A percentile compares a stretch with the other conserved stretches of the same genome.
Conservation (phyloP, 2,329 filamentous ascomycete species). For the Trichophyton equinum region DNA sequence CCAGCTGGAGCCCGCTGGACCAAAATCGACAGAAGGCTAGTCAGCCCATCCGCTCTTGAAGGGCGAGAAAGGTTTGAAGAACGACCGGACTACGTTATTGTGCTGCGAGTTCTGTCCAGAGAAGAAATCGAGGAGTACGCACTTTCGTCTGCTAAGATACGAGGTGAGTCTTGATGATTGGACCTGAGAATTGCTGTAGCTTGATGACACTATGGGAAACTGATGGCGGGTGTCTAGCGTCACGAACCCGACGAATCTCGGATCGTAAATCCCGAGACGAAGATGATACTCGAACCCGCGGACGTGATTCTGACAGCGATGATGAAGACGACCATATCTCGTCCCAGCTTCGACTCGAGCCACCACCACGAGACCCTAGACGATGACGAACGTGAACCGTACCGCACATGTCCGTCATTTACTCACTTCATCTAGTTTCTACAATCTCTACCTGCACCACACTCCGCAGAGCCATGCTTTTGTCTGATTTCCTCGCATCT, state of each 20-base stretch:
- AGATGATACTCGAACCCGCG: constrained; percentile 26
- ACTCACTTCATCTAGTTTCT: background rate
- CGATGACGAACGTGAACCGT: background rate
- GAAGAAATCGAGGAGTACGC: constrained; percentile 86
- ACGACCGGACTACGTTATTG: constrained; percentile 85
- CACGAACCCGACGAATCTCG: constrained; percentile 16
- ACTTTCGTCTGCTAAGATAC: constrained; percentile 63
- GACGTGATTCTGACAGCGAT: constrained; percentile 21
- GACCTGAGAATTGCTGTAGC: background rate
- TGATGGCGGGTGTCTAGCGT: background rate
- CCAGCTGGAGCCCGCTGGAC: constrained; percentile 78
- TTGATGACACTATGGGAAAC: background rate
- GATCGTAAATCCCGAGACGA: constrained; percentile 30
- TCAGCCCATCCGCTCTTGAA: constrained; percentile 78
- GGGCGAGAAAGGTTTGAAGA: constrained; percentile 84
- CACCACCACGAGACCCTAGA: background rate
- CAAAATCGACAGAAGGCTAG: constrained; percentile 75
- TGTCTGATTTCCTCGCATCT: background rate
- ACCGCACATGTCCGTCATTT: background rate
- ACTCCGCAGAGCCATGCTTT: background rate
- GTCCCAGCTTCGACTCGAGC: background rate
- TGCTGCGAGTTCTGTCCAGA: constrained; percentile 71
- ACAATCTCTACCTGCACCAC: background rate
- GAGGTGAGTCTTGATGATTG: constrained; percentile 44
- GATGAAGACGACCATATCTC: constrained; percentile 21